Conservation (phyloP, 768 basidiomycete species). For the Mycena floridula region DNA sequence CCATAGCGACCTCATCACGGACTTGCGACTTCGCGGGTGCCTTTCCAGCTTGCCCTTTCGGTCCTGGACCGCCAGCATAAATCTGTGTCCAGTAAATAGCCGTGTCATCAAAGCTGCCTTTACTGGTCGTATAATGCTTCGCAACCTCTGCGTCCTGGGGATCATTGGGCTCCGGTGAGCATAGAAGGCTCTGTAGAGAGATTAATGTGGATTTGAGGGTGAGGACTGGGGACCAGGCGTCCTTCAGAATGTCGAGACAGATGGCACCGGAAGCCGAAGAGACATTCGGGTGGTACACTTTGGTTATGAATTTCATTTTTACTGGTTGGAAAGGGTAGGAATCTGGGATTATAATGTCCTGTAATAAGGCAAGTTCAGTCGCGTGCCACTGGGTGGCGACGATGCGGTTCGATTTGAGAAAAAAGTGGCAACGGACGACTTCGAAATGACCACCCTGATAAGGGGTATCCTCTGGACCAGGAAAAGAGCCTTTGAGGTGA, state of each 20-base stretch:
- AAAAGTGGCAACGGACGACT: constrained; percentile 54
- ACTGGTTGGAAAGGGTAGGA: constrained; percentile 90
- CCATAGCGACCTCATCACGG: constrained; percentile 60
- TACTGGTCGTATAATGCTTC: constrained; percentile 91
- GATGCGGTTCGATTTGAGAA: constrained; percentile 1
- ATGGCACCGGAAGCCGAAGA: constrained; percentile 93
- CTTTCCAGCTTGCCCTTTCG: constrained; percentile 35
- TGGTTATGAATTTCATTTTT: constrained; percentile 98
- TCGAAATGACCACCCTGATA: constrained; percentile 90
- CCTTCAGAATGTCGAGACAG: constrained; percentile 83
- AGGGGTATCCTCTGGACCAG: constrained; percentile 88
- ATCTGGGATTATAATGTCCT: constrained; percentile 93
- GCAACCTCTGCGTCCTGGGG: constrained; percentile 98
- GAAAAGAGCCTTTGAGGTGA: constrained; percentile 87
- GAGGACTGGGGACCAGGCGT: constrained; percentile 93
- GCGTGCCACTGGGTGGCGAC: neutral
- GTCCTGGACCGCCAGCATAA: constrained; percentile 73
- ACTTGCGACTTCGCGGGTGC: constrained; percentile 29
- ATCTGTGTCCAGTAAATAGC: constrained; percentile 92
- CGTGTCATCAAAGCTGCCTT: constrained; percentile 83
- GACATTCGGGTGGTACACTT: constrained; percentile 94
- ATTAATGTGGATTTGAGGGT: constrained; percentile 96
- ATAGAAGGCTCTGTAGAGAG: constrained; percentile 87
- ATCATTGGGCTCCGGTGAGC: constrained; percentile 92
- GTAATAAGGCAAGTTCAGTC: neutral